Percentiles rank a stretch among this genome's conserved stretches.
These are phyloP conservation scores for Dioscorea dumetorum DNA, from an alignment of 106 monocot genomes.

Conservation along the genomic window DNA sequence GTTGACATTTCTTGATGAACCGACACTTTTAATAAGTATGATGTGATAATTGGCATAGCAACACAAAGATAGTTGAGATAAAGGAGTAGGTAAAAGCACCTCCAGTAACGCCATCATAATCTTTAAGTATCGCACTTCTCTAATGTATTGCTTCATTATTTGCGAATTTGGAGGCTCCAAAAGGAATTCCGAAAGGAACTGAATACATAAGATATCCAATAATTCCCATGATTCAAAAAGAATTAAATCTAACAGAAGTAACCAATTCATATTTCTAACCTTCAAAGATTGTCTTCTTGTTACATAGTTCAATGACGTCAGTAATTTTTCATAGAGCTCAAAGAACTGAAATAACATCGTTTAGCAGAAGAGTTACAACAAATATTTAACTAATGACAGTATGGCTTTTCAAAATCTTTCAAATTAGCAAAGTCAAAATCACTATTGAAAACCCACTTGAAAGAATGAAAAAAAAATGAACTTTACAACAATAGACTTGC, in stretches of 20 bases:
- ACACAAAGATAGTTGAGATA: too few species aligned
- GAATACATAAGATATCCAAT: conserved; percentile 8
- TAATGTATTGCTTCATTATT: conserved; percentile 92
- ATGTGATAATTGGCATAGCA: too few species aligned
- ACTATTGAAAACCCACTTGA: too few species aligned
- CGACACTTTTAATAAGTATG: too few species aligned
- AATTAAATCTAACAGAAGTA: background rate
- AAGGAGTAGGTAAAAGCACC: conserved; percentile 27
- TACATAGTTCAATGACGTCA: conserved; percentile 83
- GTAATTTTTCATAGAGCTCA: conserved; percentile 68
- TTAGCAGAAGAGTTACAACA: conserved; percentile 11
- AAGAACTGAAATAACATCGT: conserved; percentile 74
- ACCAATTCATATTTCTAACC: conserved; percentile 34
- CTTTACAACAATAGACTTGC: too few species aligned
- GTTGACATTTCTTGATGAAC: too few species aligned
- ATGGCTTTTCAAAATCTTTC: background rate
- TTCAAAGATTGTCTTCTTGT: conserved; percentile 96
- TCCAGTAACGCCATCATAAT: conserved; percentile 78
- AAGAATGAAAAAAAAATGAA: too few species aligned
- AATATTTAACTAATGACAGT: background rate
- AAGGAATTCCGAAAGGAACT: conserved; percentile 97
- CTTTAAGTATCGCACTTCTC: conserved; percentile 61
- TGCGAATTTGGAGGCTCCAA: conserved; percentile 87
- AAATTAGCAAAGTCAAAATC: too few species aligned
- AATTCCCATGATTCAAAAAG: background rate